phyloP scores from a whole-genome alignment of 495 filamentous ascomycete species.

The Usnea hakonensis region DNA sequence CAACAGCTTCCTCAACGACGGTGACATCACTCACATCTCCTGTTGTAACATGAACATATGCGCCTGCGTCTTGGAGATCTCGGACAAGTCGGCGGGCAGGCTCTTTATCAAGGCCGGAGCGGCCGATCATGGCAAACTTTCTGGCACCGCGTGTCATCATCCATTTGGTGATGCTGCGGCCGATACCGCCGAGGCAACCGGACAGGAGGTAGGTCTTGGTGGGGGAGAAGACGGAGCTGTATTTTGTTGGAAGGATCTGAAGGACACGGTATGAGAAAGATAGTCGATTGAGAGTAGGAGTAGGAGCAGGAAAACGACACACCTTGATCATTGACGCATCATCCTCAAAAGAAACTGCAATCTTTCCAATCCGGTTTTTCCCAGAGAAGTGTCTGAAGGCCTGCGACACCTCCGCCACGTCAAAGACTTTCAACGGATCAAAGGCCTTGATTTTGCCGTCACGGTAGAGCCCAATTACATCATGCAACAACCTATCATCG shows the following conservation, averaged over 20 bases:
- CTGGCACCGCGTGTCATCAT: slow-evolving; percentile 32
- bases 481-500: not conserved
- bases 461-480: not conserved
- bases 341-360: slow-evolving; percentile 9
- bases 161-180: slow-evolving; percentile 29
- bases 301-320: not conserved
- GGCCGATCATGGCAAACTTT: slow-evolving; percentile 32
- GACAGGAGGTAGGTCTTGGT: slow-evolving; percentile 28
- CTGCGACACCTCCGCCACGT: not conserved
- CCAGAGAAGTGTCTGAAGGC: not conserved
- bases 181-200: slow-evolving; percentile 34
- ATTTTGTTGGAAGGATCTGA: slow-evolving; percentile 5
- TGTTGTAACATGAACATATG: slow-evolving; percentile 22
- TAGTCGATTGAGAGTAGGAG: not conserved
- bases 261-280: not conserved
- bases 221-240: not conserved
- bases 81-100: slow-evolving; percentile 21
- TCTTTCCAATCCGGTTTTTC: not conserved
- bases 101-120: slow-evolving; percentile 26
- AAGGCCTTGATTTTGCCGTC: not conserved
- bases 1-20: slow-evolving; percentile 26
- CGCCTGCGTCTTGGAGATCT: slow-evolving; percentile 23
- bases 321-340: not conserved
- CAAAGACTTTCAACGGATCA: slow-evolving; percentile 7
- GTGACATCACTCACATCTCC: slow-evolving; percentile 28